Conservation (phyloP, 495 filamentous ascomycete genomes). For the Trichoderma gamsii region DNA sequence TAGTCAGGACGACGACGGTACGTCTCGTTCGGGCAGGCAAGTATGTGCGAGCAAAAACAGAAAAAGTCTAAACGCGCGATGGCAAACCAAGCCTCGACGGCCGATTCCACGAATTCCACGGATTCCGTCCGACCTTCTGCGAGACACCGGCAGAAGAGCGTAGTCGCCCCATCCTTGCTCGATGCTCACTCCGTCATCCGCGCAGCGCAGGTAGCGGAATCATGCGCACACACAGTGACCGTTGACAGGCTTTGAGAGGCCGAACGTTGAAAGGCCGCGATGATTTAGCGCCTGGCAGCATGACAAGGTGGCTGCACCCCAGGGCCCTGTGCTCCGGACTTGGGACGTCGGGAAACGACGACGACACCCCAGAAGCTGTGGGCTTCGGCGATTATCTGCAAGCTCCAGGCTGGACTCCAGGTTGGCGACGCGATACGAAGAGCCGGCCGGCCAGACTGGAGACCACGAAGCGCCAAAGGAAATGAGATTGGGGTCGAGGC, state of each 20-base stretch:
- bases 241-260: not conserved
- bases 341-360: too few relatives aligned
- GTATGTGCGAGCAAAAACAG: not conserved
- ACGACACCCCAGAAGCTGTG: too few relatives aligned
- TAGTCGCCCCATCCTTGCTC: not conserved
- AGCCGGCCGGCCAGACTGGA: not conserved
- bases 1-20: not conserved
- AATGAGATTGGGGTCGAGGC: not conserved
- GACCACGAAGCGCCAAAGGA: not conserved
- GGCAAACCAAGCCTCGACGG: not conserved
- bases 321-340: not conserved
- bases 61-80: not conserved
- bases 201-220: constrained; percentile 1
- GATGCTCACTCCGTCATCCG: not conserved
- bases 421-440: not conserved
- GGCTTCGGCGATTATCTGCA: too few relatives aligned
- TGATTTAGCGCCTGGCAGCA: not conserved
- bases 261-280: not conserved
- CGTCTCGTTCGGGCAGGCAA: not conserved
- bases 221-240: not conserved
- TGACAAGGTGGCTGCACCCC: not conserved
- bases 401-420: not conserved
- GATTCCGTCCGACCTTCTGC: too few relatives aligned
- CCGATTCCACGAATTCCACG: not conserved
- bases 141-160: too few relatives aligned